Conservation (phyloP, 202 grass and related monocot species). For the Zoysia matrella region DNA sequence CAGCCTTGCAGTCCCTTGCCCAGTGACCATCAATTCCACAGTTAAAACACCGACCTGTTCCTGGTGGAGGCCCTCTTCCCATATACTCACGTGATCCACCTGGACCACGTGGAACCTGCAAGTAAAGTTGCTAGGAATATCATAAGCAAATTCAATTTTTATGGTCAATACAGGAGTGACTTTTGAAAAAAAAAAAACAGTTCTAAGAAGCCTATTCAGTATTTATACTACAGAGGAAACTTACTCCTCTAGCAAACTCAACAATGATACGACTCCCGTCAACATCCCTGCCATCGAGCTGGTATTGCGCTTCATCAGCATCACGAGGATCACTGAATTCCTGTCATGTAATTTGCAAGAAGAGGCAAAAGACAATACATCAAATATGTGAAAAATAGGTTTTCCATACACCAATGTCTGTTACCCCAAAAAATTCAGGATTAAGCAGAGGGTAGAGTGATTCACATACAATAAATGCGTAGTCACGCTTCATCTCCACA, state of each 20-base stretch:
- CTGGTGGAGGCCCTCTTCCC: too few relatives aligned
- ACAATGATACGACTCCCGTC: slow-evolving; percentile 54
- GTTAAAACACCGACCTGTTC: too few relatives aligned
- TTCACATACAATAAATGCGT: background rate
- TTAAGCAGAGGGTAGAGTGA: slow-evolving; percentile 4
- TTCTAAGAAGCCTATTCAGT: background rate
- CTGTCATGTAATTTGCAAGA: slow-evolving; percentile 49
- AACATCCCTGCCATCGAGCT: too few relatives aligned
- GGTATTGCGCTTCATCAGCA: slow-evolving; percentile 88
- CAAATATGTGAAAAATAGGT: slow-evolving; percentile 38
- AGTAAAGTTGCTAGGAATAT: background rate
- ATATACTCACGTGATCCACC: too few relatives aligned
- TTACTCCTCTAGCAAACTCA: slow-evolving; percentile 94
- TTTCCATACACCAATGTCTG: background rate
- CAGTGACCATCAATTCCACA: too few relatives aligned
- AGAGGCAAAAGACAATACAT: background rate
- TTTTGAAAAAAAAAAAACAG: background rate
- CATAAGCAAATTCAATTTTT: slow-evolving; percentile 13
- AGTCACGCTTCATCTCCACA: too few relatives aligned
- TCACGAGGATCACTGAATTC: slow-evolving; percentile 90
- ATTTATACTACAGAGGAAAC: slow-evolving; percentile 12
- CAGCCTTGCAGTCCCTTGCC: too few relatives aligned
- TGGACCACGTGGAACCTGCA: slow-evolving; percentile 42
- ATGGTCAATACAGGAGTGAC: background rate
- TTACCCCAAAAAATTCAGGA: background rate